Percentiles rank a stretch among this genome's conserved stretches.
phyloP scores from a whole-genome alignment of 352 stramenopile genomes.

The Globisporangium canariense region DNA sequence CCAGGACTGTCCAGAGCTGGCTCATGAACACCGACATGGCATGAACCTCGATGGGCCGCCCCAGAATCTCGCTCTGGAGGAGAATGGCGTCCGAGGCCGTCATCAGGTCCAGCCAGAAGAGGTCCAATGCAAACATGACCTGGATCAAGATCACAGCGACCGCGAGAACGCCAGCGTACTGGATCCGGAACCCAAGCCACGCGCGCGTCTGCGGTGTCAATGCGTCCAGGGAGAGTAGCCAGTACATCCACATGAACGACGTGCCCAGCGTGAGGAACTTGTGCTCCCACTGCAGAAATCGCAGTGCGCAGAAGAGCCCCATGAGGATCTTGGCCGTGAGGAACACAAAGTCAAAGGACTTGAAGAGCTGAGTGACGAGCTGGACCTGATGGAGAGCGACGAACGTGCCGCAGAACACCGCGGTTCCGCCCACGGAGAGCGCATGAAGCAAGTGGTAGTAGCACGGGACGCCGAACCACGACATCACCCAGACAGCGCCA shows the following conservation, averaged over 20 bases:
- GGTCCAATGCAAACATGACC: conserved; percentile 23
- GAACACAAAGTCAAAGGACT: conserved; percentile 9
- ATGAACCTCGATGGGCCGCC: conserved; percentile 1
- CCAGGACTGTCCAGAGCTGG: conserved; percentile 5
- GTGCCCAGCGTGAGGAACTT: conserved; percentile 17
- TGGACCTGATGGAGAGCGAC: neutral
- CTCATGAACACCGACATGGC: conserved; percentile 11
- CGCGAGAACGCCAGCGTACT: conserved; percentile 13
- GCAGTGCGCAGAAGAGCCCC: conserved; percentile 16
- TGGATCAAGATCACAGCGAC: conserved; percentile 16
- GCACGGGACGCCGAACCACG: neutral
- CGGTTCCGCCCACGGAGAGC: neutral
- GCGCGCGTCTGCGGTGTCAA: conserved; percentile 19
- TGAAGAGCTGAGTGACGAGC: neutral
- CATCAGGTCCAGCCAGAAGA: conserved; percentile 15
- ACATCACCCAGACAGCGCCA: neutral
- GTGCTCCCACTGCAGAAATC: conserved; percentile 23
- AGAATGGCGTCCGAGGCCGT: neutral
- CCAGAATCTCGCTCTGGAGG: neutral
- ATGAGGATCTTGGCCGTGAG: conserved; percentile 5
- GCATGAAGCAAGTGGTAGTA: neutral
- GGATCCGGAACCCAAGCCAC: conserved; percentile 23
- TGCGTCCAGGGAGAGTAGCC: conserved; percentile 29
- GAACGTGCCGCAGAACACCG: conserved; percentile 3
- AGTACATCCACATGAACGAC: conserved; percentile 33